Evolutionary conservation across 352 stramenopile genomes (phyloP), one percentile per base, ranked within the genome.

Genomic region (Phytophthora rubi): DNA sequence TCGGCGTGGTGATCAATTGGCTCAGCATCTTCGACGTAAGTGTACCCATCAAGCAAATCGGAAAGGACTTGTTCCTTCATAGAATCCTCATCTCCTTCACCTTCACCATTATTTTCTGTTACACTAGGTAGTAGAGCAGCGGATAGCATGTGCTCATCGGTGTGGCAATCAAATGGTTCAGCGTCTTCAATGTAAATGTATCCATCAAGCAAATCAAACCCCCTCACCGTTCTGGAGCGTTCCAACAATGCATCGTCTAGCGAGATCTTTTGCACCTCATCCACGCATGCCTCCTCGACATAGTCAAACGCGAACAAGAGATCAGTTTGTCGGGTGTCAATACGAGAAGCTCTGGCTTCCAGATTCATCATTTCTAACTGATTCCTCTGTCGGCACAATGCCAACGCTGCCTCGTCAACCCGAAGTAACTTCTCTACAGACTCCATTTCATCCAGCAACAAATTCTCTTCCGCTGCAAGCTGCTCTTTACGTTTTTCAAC

Each of bases 381-480:
- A 59, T 86, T 90, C 16, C 81, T 72, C 60, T 92, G 83, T 1
- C 60, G 62, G 2, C 70, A 70, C 10, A 91, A 61, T 15, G 66
- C 68, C 13, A 92, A 57, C 4, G 75, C 75, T 15, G 68, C 59
- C 47, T 87, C 73, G 13, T 93, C 79, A 9, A 59, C 48, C 1
- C 62, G 49, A 2, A 93, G 49, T 26, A 82, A 55, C 8, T 57
- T 65, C 21, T 91, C 77, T 0, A 90, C 52, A 6, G 62, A 45
- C 51, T 89, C 81, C 73, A 89, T 79, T 49, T 90, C 77, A 6
- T 66, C 57, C 71, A 68, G 88, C 6, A 92, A 53, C 39, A 61
- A 0, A 23, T 73, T 80, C 32, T 93, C 86, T 44, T 87, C 73
- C 21, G 54, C 62, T 30, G 68, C 63, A 13, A 92, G 39, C 18